phyloP scores from a whole-genome alignment of 257 asterid genomes.

The Craterostigma plantagineum region DNA sequence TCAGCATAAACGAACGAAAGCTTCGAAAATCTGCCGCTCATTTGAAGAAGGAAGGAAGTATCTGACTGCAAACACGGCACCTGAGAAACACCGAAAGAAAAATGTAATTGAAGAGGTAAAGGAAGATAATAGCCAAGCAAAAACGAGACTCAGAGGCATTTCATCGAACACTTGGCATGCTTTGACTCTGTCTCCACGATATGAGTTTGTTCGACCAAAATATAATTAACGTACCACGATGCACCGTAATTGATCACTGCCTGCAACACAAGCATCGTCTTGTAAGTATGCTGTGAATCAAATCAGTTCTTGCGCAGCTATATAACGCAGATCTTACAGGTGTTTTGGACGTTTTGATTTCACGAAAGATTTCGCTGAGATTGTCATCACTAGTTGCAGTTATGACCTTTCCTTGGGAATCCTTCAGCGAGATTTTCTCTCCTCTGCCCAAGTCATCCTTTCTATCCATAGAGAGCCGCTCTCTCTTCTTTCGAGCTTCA shows the following conservation, averaged over 20 bases:
- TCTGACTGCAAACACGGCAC: conserved; percentile 72
- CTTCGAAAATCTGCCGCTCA: conserved; percentile 53
- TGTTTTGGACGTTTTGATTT: conserved; percentile 38
- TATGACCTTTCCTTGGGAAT: conserved; percentile 13
- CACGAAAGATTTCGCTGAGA: conserved; percentile 43
- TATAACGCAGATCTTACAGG: conserved; percentile 21
- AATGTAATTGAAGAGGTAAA: background rate
- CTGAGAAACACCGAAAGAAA: conserved; percentile 16
- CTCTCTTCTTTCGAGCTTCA: too few relatives aligned
- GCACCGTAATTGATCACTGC: conserved; percentile 82
- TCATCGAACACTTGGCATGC: conserved; percentile 24
- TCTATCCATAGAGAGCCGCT: too few relatives aligned
- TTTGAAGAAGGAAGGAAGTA: conserved; percentile 48
- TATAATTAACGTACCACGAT: conserved; percentile 41
- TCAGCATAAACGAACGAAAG: conserved; percentile 65
- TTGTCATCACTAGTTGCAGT: conserved; percentile 43
- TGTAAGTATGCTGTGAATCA: background rate
- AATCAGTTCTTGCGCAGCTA: conserved; percentile 7
- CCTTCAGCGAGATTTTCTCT: conserved; percentile 3
- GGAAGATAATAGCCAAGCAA: conserved; percentile 5
- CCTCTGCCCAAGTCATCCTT: too few relatives aligned
- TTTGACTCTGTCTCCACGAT: background rate
- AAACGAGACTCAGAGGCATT: conserved; percentile 10
- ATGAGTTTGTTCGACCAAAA: background rate
- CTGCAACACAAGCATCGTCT: conserved; percentile 26